phyloP scores from a whole-genome alignment of 805 yeast genomes.

The Saccharomycopsis fibuligera region DNA sequence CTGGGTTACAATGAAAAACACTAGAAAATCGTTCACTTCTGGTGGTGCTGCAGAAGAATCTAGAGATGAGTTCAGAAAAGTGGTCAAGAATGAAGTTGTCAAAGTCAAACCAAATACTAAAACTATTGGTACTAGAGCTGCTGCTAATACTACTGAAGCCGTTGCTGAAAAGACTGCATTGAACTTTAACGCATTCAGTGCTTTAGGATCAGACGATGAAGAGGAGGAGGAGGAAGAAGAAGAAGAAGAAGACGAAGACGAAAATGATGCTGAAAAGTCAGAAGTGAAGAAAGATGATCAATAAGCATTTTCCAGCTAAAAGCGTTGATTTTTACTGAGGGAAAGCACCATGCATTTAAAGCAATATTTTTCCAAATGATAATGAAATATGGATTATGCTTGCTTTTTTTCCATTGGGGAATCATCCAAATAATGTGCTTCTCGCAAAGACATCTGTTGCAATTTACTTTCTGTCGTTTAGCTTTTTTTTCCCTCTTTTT shows the following conservation, averaged over 20 bases:
- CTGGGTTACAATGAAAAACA: constrained; percentile 61
- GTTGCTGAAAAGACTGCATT: constrained; percentile 60
- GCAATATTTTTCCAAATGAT: no score
- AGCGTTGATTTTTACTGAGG: no score
- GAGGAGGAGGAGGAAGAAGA: constrained; percentile 34
- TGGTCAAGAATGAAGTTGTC: constrained; percentile 44
- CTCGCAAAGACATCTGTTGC: no score
- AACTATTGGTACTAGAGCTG: constrained; percentile 66
- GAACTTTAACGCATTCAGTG: constrained; percentile 76
- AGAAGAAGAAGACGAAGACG: constrained; percentile 4
- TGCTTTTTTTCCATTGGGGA: no score
- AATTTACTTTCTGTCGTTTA: no score
- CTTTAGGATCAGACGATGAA: constrained; percentile 55
- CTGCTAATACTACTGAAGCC: constrained; percentile 67
- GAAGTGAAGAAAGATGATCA: not conserved
- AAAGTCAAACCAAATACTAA: constrained; percentile 67
- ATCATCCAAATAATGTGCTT: no score
- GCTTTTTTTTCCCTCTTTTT: not conserved
- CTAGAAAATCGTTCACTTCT: constrained; percentile 38
- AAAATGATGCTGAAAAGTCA: constrained; percentile 2
- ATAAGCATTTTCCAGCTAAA: no score
- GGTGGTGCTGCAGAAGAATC: constrained; percentile 28
- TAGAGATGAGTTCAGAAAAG: constrained; percentile 38
- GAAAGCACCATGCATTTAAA: no score
- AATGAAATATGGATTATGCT: no score